Base-by-base conservation (phyloP, 1,284 basidiomycete genomes). In the Hortiboletus rubellus region DNA sequence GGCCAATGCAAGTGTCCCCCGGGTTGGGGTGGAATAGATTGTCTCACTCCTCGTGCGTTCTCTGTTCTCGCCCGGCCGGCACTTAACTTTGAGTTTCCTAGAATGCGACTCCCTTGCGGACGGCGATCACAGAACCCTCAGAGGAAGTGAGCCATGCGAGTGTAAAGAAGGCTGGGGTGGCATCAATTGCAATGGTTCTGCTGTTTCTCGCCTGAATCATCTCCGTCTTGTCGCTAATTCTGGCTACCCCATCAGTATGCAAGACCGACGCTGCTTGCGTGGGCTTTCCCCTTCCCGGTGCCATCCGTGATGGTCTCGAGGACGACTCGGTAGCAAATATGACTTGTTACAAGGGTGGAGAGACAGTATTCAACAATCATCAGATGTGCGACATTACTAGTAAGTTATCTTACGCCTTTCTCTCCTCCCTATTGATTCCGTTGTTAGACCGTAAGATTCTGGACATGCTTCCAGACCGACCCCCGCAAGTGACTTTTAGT, bases 311-410 rank as follows among this genome's bases (percentile, higher is more conserved):
- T 7, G 71, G 69, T 40, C 66, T 72, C 33, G 77, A 77, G 9
- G 79, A 81, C 3, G 79, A 80, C 27, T 74, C 78, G 2, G 68
- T 73, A 11, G 72, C 75, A 30, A 91, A 94, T 64, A 96, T 97
- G 86, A 93, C 92, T 1, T 99, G 96, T 74, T 96, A 97, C 80
- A 90, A 82, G 55, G 93, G 91, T 45, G 96, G 96, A 14, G 84
- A 91, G 67, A 94, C 94, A 0, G 89, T 99, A 15, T 90, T 92
- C 74, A 88, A 86, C 71, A 95, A 95, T 67, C 94, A 95, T 73
- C 96, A 99, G 73, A 93, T 97, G 86, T 99, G 96, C 77, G 87
- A 98, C 70, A 96, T 99, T 31, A 98, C 96, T 15, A 98, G 93
- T 95, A 68, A 67, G 91, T 78, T 18, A 7, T 41, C 9, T 18